Evolutionary conservation across 768 basidiomycete genomes (phyloP).

Genomic region (Tylopilus rubrobrunneus): DNA sequence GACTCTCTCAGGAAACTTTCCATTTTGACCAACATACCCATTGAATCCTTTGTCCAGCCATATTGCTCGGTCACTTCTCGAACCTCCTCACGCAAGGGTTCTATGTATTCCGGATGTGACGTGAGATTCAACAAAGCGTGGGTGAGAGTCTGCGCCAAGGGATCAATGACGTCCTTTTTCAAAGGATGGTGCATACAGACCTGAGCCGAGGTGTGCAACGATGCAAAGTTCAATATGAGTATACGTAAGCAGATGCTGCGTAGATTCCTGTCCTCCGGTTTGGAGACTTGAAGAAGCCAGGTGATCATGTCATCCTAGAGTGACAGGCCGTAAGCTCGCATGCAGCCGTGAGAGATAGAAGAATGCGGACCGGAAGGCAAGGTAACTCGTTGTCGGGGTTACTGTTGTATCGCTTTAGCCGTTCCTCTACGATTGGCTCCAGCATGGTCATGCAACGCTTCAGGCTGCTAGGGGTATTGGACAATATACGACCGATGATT

Average conservation of each 20-base stretch:
- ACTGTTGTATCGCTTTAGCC: constrained; percentile 27
- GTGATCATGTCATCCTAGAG: constrained; percentile 37
- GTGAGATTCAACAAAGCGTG: constrained; percentile 40
- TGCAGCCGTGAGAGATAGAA: neutral
- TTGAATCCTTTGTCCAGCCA: constrained; percentile 33
- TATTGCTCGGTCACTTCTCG: constrained; percentile 28
- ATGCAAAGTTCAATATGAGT: constrained; percentile 36
- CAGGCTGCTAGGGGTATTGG: constrained; percentile 31
- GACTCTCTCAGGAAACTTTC: constrained; percentile 45
- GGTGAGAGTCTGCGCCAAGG: constrained; percentile 26
- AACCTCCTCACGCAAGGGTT: constrained; percentile 40
- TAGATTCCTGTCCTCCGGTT: constrained; percentile 26
- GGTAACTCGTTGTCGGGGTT: constrained; percentile 17
- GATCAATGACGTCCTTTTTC: constrained; percentile 2
- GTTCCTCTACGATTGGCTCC: constrained; percentile 31
- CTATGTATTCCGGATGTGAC: constrained; percentile 35
- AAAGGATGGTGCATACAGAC: constrained; percentile 14
- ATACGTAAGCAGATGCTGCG: constrained; percentile 31
- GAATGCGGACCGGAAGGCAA: constrained; percentile 31
- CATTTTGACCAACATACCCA: constrained; percentile 34
- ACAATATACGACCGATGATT: constrained; percentile 31
- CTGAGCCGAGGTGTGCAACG: constrained; percentile 34
- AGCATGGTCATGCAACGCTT: constrained; percentile 29
- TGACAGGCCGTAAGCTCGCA: constrained; percentile 3
- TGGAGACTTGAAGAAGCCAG: constrained; percentile 38